Percentiles rank a stretch among this genome's conserved stretches.
phyloP scores from a whole-genome alignment of 2,329 filamentous ascomycete genomes.

The Aspergillus ochraceus region DNA sequence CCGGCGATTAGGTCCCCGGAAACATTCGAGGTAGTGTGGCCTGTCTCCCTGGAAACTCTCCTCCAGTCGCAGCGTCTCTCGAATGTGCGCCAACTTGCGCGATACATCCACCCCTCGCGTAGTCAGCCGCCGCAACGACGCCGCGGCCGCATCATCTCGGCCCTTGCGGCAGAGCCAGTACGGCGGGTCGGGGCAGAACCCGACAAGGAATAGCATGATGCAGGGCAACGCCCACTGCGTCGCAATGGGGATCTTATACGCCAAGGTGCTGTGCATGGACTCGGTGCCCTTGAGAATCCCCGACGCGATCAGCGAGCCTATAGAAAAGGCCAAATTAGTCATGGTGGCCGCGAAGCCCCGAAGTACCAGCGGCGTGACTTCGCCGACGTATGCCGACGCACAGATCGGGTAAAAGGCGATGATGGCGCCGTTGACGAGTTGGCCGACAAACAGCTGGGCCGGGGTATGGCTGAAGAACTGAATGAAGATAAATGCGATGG shows the following conservation, averaged over 20 bases:
- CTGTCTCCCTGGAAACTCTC: slow-evolving; percentile 16
- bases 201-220: slow-evolving; percentile 20
- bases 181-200: slow-evolving; percentile 26
- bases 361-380: slow-evolving; percentile 31
- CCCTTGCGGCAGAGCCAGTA: slow-evolving; percentile 27
- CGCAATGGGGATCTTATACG: slow-evolving; percentile 28
- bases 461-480: slow-evolving; percentile 63
- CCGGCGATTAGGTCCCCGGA: slow-evolving; percentile 27
- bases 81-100: slow-evolving; percentile 27
- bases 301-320: slow-evolving; percentile 34
- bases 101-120: slow-evolving; percentile 17
- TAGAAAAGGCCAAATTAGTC: slow-evolving; percentile 32
- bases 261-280: slow-evolving; percentile 14
- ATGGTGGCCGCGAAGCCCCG: slow-evolving; percentile 30
- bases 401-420: slow-evolving; percentile 63
- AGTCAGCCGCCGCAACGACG: slow-evolving; percentile 20
- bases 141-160: slow-evolving; percentile 18
- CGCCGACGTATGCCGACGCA: slow-evolving; percentile 40
- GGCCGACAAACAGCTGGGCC: slow-evolving; percentile 58
- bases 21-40: slow-evolving; percentile 25
- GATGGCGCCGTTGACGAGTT: slow-evolving; percentile 62
- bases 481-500: slow-evolving; percentile 58
- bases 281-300: slow-evolving; percentile 29
- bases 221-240: slow-evolving; percentile 26
- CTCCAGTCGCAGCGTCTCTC: slow-evolving; percentile 28